phyloP scores from a whole-genome alignment of 2,329 filamentous ascomycete species.

The Stagonosporopsis vannaccii region DNA sequence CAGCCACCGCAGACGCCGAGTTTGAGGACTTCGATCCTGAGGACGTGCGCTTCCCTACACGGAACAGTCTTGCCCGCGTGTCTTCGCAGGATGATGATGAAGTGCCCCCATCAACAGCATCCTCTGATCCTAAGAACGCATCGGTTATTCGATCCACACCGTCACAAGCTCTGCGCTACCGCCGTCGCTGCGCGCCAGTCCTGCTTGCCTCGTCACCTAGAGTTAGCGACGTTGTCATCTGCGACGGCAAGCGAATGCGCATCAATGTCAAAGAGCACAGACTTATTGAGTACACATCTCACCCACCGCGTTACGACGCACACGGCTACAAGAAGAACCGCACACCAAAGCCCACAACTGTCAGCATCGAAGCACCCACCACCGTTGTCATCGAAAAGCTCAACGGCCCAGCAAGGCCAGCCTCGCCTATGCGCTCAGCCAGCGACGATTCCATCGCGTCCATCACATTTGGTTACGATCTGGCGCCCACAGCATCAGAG shows the following conservation, averaged over 20 bases:
- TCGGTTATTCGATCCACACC: slow-evolving; percentile 41
- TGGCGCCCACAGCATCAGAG: slow-evolving; percentile 36
- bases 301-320: slow-evolving; percentile 55
- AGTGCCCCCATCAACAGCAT: slow-evolving; percentile 25
- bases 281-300: slow-evolving; percentile 52
- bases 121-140: slow-evolving; percentile 43
- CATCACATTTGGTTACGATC: slow-evolving; percentile 44
- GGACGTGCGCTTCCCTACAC: slow-evolving; percentile 47
- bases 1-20: slow-evolving; percentile 37
- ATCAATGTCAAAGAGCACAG: slow-evolving; percentile 54
- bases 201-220: slow-evolving; percentile 54
- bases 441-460: slow-evolving; percentile 45
- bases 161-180: slow-evolving; percentile 54
- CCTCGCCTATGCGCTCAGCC: slow-evolving; percentile 36
- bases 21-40: slow-evolving; percentile 49
- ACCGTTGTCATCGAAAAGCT: slow-evolving; percentile 12
- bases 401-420: slow-evolving; percentile 26
- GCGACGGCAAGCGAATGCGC: slow-evolving; percentile 52
- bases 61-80: slow-evolving; percentile 21
- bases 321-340: slow-evolving; percentile 46
- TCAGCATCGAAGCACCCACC: slow-evolving; percentile 4
- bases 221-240: slow-evolving; percentile 56
- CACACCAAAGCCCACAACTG: slow-evolving; percentile 14
- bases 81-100: slow-evolving; percentile 35
- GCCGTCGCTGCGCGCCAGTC: slow-evolving; percentile 56